phyloP scores from a whole-genome alignment of 2,329 filamentous ascomycete species.

The Phyllosticta citriasiana region DNA sequence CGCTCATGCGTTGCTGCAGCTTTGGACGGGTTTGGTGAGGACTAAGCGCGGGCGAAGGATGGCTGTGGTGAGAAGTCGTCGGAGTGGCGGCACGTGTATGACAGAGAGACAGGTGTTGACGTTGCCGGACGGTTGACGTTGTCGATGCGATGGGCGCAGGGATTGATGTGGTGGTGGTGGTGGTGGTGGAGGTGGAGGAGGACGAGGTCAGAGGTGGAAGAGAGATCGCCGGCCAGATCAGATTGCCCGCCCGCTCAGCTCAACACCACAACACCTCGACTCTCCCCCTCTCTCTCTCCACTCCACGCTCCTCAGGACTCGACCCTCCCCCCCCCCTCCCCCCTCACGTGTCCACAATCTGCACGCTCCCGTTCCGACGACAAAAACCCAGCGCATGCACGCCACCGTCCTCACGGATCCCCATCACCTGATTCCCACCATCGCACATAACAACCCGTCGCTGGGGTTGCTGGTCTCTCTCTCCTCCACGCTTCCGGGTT shows the following conservation, averaged over 20 bases:
- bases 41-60: background rate
- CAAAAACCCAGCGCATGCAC: conserved; percentile 3
- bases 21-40: background rate
- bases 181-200: background rate
- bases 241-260: background rate
- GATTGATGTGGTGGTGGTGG: background rate
- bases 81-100: conserved; percentile 2
- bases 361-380: conserved; percentile 9
- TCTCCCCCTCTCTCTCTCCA: background rate
- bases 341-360: background rate
- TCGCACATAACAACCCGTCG: conserved; percentile 7
- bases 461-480: background rate
- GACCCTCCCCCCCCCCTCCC: background rate
- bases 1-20: conserved; percentile 1
- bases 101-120: conserved; percentile 1
- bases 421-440: conserved; percentile 7
- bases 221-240: background rate
- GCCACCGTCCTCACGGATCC: conserved; percentile 8
- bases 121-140: conserved; percentile 10
- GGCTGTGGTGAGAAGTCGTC: background rate
- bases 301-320: background rate
- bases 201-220: background rate
- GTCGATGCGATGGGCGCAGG: conserved; percentile 3
- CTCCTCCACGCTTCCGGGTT: conserved; percentile 4
- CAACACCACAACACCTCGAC: background rate